phyloP scores from a whole-genome alignment of 192 early-diverging fungal species.

The Piromyces finnis region DNA sequence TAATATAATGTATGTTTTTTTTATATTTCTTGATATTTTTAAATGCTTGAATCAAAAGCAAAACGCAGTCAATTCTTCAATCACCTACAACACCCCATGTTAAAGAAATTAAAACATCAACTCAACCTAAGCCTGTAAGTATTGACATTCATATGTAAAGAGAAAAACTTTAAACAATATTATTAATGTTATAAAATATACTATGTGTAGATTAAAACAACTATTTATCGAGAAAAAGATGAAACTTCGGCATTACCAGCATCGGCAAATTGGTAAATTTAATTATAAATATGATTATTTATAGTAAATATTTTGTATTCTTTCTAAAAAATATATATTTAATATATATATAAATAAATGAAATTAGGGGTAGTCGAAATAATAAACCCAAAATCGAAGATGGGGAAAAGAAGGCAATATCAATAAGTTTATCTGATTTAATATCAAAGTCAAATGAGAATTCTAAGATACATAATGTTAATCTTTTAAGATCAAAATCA shows the following conservation, averaged over 20 bases:
- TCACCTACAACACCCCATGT: background rate
- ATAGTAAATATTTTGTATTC: too few species aligned
- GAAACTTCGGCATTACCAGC: background rate
- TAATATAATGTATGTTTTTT: background rate
- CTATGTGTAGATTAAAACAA: background rate
- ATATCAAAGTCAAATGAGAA: background rate
- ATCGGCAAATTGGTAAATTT: background rate
- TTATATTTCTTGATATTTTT: too few species aligned
- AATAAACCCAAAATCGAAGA: background rate
- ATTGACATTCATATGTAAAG: too few species aligned
- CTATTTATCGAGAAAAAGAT: background rate
- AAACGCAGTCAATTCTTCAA: background rate
- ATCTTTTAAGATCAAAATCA: background rate
- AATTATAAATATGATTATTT: too few species aligned
- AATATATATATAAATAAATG: too few species aligned
- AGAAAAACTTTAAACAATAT: too few species aligned
- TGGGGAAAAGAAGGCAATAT: background rate
- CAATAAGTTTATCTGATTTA: background rate
- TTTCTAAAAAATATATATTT: too few species aligned
- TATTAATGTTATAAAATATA: too few species aligned
- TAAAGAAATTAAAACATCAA: background rate
- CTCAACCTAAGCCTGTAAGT: background rate
- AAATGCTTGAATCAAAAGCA: background rate
- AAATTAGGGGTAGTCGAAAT: background rate
- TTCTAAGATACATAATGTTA: background rate